Conservation (phyloP, 495 filamentous ascomycete genomes). For the Lineolata rhizophorae region DNA sequence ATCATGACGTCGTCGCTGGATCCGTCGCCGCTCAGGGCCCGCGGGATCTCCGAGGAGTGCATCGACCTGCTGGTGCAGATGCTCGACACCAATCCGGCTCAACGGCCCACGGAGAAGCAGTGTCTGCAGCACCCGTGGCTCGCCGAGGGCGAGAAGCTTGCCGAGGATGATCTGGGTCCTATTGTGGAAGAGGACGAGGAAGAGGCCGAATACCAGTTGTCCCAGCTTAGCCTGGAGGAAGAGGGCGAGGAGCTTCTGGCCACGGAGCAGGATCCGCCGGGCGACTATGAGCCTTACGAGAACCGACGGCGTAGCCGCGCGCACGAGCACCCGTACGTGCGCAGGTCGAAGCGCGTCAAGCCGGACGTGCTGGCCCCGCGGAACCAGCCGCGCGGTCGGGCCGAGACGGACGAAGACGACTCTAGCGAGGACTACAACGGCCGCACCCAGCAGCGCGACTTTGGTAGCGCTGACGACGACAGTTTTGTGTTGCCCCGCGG, state of each 20-base stretch:
- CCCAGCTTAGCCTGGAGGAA: conserved; percentile 44
- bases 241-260: conserved; percentile 9
- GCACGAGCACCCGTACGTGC: no score
- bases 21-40: conserved; percentile 28
- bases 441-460: conserved; percentile 3
- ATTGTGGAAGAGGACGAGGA: conserved; percentile 28
- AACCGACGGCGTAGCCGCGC: conserved; percentile 5
- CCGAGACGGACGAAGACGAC: conserved; percentile 10
- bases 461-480: conserved; percentile 15
- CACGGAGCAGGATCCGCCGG: not conserved
- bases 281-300: conserved; percentile 15
- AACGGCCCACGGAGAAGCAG: conserved; percentile 38
- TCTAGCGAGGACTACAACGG: conserved; percentile 1
- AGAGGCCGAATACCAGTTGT: conserved; percentile 33
- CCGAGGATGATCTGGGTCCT: conserved; percentile 18
- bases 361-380: conserved; percentile 10
- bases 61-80: conserved; percentile 56
- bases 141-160: conserved; percentile 17
- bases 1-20: conserved; percentile 60
- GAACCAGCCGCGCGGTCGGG: conserved; percentile 11
- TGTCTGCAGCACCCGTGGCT: conserved; percentile 54
- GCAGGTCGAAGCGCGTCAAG: conserved; percentile 16
- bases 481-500: conserved; percentile 5
- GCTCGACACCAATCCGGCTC: conserved; percentile 47
- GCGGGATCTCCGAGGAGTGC: conserved; percentile 35